Evolutionary conservation across 305 asterid species (phyloP).

Genomic region (Nicotiana rustica): DNA sequence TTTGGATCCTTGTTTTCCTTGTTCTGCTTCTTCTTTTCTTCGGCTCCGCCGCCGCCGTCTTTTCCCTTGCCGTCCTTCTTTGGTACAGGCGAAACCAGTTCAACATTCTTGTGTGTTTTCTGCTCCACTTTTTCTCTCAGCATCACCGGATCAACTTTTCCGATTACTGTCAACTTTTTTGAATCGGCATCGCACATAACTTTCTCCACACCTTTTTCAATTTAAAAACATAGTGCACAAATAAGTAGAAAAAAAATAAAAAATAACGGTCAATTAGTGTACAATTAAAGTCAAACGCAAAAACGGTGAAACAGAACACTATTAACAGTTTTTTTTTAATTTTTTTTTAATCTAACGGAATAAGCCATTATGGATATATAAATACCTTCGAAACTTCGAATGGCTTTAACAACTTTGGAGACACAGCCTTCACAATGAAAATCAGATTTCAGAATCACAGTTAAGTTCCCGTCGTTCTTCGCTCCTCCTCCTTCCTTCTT

Average conservation of each 20-base stretch:
- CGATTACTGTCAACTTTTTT: slow-evolving; percentile 67
- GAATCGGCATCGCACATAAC: slow-evolving; percentile 58
- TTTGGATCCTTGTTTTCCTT: slow-evolving; percentile 11
- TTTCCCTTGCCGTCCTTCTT: slow-evolving; percentile 53
- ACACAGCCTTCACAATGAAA: slow-evolving; percentile 89
- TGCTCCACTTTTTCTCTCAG: slow-evolving; percentile 69
- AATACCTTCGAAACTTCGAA: slow-evolving; percentile 63
- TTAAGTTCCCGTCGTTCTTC: slow-evolving; percentile 40
- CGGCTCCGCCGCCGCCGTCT: slow-evolving; percentile 9
- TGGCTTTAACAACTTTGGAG: slow-evolving; percentile 57
- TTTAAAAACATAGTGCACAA: too few species aligned
- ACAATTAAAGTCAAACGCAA: not conserved
- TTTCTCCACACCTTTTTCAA: slow-evolving; percentile 45
- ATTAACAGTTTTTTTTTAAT: too few species aligned
- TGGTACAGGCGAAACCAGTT: slow-evolving; percentile 62
- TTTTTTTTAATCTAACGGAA: not conserved
- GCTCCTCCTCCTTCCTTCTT: slow-evolving; percentile 39
- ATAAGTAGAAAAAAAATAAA: too few species aligned
- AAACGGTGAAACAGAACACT: not conserved
- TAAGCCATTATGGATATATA: too few species aligned
- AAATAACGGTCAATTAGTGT: not conserved
- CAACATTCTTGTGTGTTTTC: slow-evolving; percentile 68
- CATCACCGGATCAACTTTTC: slow-evolving; percentile 75
- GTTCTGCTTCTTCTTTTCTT: slow-evolving; percentile 47
- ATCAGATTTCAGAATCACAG: slow-evolving; percentile 67